Base-by-base conservation (phyloP, 1,284 basidiomycete genomes). In the Austropuccinia psidii region DNA sequence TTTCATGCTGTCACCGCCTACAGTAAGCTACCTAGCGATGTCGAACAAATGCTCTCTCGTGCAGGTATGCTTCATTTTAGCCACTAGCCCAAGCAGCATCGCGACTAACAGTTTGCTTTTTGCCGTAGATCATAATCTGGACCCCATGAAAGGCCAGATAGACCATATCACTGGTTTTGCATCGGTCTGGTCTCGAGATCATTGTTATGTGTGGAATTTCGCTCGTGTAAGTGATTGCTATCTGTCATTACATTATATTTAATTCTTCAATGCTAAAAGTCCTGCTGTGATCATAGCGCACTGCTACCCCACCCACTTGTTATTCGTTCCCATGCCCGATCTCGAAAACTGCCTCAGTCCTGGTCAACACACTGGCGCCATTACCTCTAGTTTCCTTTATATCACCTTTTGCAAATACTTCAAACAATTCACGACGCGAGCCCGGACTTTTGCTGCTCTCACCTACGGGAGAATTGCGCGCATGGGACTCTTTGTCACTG, bases 121-220 rank as follows among this genome's bases (percentile, higher is more conserved):
- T 21, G 19, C 17, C 31, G n/a, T 43, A 72, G 68, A 72, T 72
- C 39, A 61, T 9, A 72, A 72, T 39, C 27, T 72, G 19, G 68
- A 72, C 39, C 57, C 68, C 11, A 35, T 72, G 31, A 72, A 72
- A 43, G 68, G 41, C 37, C 9, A 62, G 29, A 29, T 72, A 2
- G 79, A 79, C 58, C 74, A 76, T 2, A 35, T 69, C 17, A 79
- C 78, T 2, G 77, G 77, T 15, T 78, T 77, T 60, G 78, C 79
- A 1, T 76, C 67, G 37, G 73, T 80, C 11, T 62, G 78, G 11
- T 75, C 78, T 1, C 74, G 76, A n/a, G 69, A 67, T 19, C 73
- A 75, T 58, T 77, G 77, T 58, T 78, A 76, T 41, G 78, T 79
- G 0, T 80, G 79, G 79, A 79, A 77, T 76, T 78, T 78, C 61